These are phyloP conservation scores for Ceratocystis cubensis DNA, from an alignment of 2,329 filamentous ascomycete genomes.

Conservation along the genomic window DNA sequence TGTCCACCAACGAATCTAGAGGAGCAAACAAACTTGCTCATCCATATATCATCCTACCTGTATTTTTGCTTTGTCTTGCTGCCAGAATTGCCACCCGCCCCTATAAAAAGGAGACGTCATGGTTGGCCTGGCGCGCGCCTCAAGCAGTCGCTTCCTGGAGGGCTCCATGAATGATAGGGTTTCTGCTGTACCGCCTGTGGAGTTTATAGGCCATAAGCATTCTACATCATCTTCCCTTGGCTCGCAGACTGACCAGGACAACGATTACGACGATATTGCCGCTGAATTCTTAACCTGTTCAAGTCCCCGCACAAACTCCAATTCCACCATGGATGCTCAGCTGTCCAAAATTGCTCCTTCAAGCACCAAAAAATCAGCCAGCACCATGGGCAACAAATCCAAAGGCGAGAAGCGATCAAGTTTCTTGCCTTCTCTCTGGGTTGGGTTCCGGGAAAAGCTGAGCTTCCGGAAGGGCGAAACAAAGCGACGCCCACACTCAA, in stretches of 20 bases:
- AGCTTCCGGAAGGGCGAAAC: slow-evolving; percentile 23
- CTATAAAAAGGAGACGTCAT: slow-evolving; percentile 15
- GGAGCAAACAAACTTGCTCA: neutral
- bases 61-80: neutral
- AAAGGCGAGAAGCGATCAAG: slow-evolving; percentile 19
- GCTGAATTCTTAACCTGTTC: slow-evolving; percentile 21
- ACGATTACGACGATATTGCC: slow-evolving; percentile 23
- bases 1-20: slow-evolving; percentile 1
- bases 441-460: slow-evolving; percentile 25
- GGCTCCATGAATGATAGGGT: slow-evolving; percentile 76
- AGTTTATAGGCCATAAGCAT: slow-evolving; percentile 41
- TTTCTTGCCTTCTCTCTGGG: slow-evolving; percentile 25
- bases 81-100: neutral
- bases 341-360: slow-evolving; percentile 12
- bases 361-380: slow-evolving; percentile 9
- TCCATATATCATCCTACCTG: neutral
- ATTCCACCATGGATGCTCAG: neutral
- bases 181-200: slow-evolving; percentile 56
- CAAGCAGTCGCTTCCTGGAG: slow-evolving; percentile 55
- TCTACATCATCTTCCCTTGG: slow-evolving; percentile 1
- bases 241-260: slow-evolving; percentile 26
- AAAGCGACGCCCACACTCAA: slow-evolving; percentile 18
- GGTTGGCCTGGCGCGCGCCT: slow-evolving; percentile 18
- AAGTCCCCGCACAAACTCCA: slow-evolving; percentile 14
- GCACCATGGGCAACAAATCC: slow-evolving; percentile 16